Base-by-base conservation (phyloP, 768 basidiomycete species). In the Arthromyces matolae region DNA sequence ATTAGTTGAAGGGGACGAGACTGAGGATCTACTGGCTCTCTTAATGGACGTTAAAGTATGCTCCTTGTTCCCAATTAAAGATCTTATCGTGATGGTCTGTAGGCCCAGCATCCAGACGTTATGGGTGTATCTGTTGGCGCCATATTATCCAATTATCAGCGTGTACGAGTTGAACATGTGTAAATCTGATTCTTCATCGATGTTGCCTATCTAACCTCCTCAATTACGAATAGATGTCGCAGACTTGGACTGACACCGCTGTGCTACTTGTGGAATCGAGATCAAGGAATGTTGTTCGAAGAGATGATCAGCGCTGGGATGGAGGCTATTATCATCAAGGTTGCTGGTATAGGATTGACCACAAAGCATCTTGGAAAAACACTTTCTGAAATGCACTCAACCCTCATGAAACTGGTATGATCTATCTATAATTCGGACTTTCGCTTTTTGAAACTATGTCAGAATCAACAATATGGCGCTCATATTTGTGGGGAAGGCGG, bases 401-500 rank as follows among this genome's bases (percentile, higher is more conserved):
- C 80, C 5, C 69, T 99, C 19, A 55, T 70, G 13, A 84, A 80
- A 56, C 75, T 99, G 57, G 93, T 91, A 51, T 50, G 78, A 64
- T 12, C 22, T 28, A 29, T 12, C 3, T 10, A 10, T 3, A n/a
- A 13, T 23, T 1, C 25, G 22, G 27, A 27, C 28, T 38, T 46
- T 6, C 4, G 27, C 27, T 18, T 22, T n/a, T 29, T 13, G 13
- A 16, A 31, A 16, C 32, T 29, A 3, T 16, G n/a, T 16, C 19
- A 93, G 91, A 91, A 94, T 62, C 60, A 67, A 8, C 66, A 81
- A 22, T 99, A 93, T 58, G 93, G 93, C 4, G 84, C 87, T 0
- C 96, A 99, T 61, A 78, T 95, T 2, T 97, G 95, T 52, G 96
- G 96, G 8, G 96, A 99, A 69, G 96, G 96, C 2, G 96, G 96